A percentile compares a stretch with the other conserved stretches of the same genome.
These are phyloP conservation scores for Hyparrhenia diplandra DNA, from an alignment of 176 grass and related monocot genomes.

Conservation along the genomic window DNA sequence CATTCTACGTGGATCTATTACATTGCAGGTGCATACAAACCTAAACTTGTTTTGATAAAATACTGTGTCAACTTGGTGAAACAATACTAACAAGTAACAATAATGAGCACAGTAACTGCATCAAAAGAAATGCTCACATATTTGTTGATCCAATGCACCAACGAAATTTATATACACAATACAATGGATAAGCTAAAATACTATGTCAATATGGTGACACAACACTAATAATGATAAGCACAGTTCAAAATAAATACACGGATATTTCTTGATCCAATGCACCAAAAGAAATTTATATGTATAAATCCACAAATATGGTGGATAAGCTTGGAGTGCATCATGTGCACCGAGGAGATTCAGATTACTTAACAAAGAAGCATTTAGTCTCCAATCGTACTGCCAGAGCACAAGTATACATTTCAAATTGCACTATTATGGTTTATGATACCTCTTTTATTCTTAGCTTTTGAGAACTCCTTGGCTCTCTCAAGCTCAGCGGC, in stretches of 20 bases:
- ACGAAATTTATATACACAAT: neutral
- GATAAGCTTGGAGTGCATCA: neutral
- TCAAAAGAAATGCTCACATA: slow-evolving; percentile 5
- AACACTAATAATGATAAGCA: neutral
- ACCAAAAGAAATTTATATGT: neutral
- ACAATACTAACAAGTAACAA: neutral
- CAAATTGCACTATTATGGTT: neutral
- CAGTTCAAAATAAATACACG: neutral
- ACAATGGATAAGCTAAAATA: neutral
- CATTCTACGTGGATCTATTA: neutral
- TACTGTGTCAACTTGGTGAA: neutral
- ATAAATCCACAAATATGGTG: neutral
- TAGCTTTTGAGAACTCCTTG: slow-evolving; percentile 72
- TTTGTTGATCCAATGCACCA: neutral
- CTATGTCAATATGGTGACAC: neutral
- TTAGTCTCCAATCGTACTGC: neutral
- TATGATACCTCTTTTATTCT: slow-evolving; percentile 63
- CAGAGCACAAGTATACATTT: neutral
- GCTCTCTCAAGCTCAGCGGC: slow-evolving; percentile 63
- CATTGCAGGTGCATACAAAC: neutral
- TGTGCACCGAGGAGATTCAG: neutral
- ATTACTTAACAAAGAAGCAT: neutral
- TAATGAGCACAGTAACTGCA: neutral
- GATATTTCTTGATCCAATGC: neutral
- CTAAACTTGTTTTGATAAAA: neutral